Evolutionary conservation across 2,329 filamentous ascomycete genomes (phyloP), one percentile per base, ranked within the genome.

Genomic region (Aspergillus felis): DNA sequence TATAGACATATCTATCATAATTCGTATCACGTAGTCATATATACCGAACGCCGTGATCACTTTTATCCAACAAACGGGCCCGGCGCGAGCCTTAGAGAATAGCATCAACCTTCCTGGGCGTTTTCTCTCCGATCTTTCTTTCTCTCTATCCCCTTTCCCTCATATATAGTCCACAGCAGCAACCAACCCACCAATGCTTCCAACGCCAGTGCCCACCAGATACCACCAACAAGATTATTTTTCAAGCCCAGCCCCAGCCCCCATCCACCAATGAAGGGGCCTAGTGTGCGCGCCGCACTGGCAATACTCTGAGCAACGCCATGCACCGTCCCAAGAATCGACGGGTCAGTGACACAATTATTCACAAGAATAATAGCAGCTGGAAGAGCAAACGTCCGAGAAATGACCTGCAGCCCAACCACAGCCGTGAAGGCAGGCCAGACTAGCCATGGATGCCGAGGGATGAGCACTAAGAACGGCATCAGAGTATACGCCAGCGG

Each of bases 381-480:
- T 0, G 86, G 85, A 0, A 88, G 65, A 0, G 83, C 80, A 65
- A 92, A 91, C 0, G 90, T 93, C 28, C 89, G 81, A 0, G 87
- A 89, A 3, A 87, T 78, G 17, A 91, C 89, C 68, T 92, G 89
- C 8, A 91, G 70, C 17, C 84, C 78, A 1, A 90, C 78, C 1
- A 90, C 85, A 2, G 83, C 67, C 0, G 81, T 80, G 20, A 92
- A 86, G 1, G 84, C 82, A 0, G 82, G 64, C 89, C 89, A 92
- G 38, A 91, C 78, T 8, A 79, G 73, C 66, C 54, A 81, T 67
- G 44, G 76, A 59, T 64, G 50, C 41, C 83, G 83, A 0, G 87
- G 89, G 1, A 92, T 79, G 29, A 92, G 73, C 1, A 88, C 83
- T 12, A 93, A 80, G 68, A 87, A 92, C 0, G 90, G 90, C 41